A percentile compares a stretch with the other conserved stretches of the same genome.
Evolutionary conservation across 2,329 filamentous ascomycete species (phyloP).

Genomic region (Xylariomycetidae sp.): DNA sequence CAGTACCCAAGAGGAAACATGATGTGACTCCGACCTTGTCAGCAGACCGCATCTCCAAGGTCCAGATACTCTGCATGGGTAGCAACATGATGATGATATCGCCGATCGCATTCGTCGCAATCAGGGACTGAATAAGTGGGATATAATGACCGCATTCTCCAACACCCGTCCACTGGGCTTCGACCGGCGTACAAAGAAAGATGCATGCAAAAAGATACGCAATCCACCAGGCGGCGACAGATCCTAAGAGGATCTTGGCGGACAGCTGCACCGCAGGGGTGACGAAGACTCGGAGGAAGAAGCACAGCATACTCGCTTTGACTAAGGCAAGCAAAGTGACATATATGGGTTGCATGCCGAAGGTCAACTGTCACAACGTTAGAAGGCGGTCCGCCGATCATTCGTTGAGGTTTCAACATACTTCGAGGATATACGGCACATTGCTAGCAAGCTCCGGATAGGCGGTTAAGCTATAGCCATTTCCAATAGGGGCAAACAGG

Average conservation of each 20-base stretch:
- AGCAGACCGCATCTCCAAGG: constrained; percentile 28
- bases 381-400: neutral
- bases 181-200: constrained; percentile 25
- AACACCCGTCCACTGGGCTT: constrained; percentile 15
- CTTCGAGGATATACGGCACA: constrained; percentile 13
- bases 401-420: constrained; percentile 3
- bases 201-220: constrained; percentile 22
- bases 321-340: constrained; percentile 13
- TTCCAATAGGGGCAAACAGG: constrained; percentile 12
- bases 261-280: constrained; percentile 10
- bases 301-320: constrained; percentile 17
- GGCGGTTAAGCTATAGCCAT: constrained; percentile 10
- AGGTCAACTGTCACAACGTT: constrained; percentile 10
- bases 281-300: constrained; percentile 15
- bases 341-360: constrained; percentile 15
- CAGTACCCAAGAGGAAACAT: constrained; percentile 30
- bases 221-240: constrained; percentile 21
- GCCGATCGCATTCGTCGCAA: constrained; percentile 32
- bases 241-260: constrained; percentile 19
- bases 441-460: constrained; percentile 13
- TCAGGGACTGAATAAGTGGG: constrained; percentile 31
- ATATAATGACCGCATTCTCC: constrained; percentile 30
- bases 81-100: constrained; percentile 34
- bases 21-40: constrained; percentile 34
- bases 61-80: constrained; percentile 34